phyloP scores from a whole-genome alignment of 177 flowering plant genomes.

The Vitis hybrid region DNA sequence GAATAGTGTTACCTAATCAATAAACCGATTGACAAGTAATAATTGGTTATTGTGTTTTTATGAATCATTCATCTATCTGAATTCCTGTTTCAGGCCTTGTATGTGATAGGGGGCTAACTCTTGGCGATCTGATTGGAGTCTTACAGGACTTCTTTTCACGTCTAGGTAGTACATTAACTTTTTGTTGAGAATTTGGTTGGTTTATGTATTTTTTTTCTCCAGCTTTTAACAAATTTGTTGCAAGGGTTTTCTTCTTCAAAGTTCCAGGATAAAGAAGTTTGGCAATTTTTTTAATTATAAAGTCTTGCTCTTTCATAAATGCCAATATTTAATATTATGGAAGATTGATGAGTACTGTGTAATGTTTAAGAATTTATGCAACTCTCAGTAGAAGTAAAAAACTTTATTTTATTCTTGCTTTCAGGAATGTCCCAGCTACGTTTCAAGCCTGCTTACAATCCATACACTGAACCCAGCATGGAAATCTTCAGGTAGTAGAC shows the following conservation, averaged over 20 bases:
- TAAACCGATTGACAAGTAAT: neutral
- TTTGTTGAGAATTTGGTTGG: conserved; percentile 2
- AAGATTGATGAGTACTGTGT: neutral
- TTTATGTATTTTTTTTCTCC: too few species aligned
- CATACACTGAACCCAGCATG: conserved; percentile 99
- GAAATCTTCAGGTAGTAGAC: conserved; percentile 88
- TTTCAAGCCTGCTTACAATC: conserved; percentile 97
- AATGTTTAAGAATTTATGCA: neutral
- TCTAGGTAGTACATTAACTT: conserved; percentile 52
- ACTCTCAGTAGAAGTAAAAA: neutral
- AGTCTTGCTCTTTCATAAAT: neutral
- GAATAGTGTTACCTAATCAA: neutral
- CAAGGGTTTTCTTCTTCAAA: neutral
- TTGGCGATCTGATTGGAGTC: conserved; percentile 88
- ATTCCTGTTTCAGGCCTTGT: conserved; percentile 61
- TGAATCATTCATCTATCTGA: conserved; percentile 2
- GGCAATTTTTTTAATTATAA: neutral
- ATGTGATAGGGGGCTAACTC: conserved; percentile 89
- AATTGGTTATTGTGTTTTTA: neutral
- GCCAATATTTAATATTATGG: neutral
- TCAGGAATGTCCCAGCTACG: conserved; percentile 84
- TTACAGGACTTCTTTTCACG: conserved; percentile 81
- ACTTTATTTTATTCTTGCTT: conserved; percentile 3
- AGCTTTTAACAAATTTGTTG: neutral
- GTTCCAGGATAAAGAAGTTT: neutral